Conservation (phyloP, 73 alveolate species). For the Tetrahymena borealis region DNA sequence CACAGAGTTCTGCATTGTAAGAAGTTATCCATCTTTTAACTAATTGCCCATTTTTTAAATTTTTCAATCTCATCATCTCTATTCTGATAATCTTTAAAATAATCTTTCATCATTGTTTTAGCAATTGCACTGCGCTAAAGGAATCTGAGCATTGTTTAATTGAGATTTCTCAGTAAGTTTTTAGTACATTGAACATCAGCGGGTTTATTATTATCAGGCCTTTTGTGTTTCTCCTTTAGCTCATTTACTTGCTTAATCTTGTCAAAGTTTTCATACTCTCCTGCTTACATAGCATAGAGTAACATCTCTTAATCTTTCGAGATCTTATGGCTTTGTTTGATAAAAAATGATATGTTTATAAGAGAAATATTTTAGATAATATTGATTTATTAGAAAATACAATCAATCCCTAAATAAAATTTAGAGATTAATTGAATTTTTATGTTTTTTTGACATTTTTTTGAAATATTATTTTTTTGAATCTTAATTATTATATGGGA, state of each 20-base stretch:
- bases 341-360: not conserved
- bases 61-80: not conserved
- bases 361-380: not conserved
- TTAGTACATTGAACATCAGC: not conserved
- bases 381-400: not conserved
- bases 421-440: not conserved
- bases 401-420: too few species aligned
- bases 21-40: not conserved
- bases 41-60: not conserved
- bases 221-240: not conserved
- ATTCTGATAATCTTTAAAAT: not conserved
- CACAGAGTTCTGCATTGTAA: not conserved
- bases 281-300: not conserved
- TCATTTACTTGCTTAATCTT: not conserved
- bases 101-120: not conserved
- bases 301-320: not conserved
- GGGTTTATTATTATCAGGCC: not conserved
- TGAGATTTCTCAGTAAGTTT: not conserved
- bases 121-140: not conserved
- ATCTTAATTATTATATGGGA: too few species aligned
- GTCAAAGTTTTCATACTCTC: not conserved
- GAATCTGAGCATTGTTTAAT: not conserved
- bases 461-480: too few species aligned
- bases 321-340: not conserved
- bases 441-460: too few species aligned